Evolutionary conservation across 106 monocot species (phyloP).

Genomic region (Gastrodia elata): DNA sequence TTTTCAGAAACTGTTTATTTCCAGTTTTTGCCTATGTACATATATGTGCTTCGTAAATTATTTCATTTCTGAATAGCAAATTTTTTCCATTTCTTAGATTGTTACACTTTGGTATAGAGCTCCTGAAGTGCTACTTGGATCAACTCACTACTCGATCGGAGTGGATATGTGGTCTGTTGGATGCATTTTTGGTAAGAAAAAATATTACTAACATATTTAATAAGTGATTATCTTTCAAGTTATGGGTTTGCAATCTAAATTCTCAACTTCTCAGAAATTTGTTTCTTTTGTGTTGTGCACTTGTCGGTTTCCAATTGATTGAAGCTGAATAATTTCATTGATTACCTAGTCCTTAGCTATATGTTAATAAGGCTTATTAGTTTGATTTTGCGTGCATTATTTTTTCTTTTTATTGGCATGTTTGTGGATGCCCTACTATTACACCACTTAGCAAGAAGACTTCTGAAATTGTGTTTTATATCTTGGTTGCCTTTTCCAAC

Average conservation of each 20-base stretch:
- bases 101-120: conserved; percentile 99
- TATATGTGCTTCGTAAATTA: background rate
- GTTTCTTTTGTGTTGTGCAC: background rate
- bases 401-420: background rate
- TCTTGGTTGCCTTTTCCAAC: no score
- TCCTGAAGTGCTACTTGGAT: conserved; percentile 84
- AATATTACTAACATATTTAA: background rate
- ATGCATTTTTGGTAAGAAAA: conserved; percentile 90
- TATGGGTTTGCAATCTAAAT: background rate
- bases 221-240: background rate
- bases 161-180: conserved; percentile 99
- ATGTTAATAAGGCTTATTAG: background rate
- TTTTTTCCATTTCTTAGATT: conserved; percentile 33
- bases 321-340: no score
- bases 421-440: background rate
- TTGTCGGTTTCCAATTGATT: background rate
- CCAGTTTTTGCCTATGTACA: background rate
- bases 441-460: no score
- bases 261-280: background rate
- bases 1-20: background rate
- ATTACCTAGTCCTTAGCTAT: no score
- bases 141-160: conserved; percentile 80
- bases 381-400: background rate
- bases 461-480: no score
- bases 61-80: conserved; percentile 6